Conservation (phyloP, 2,329 filamentous ascomycete species). For the Pseudocercospora fijiensis region DNA sequence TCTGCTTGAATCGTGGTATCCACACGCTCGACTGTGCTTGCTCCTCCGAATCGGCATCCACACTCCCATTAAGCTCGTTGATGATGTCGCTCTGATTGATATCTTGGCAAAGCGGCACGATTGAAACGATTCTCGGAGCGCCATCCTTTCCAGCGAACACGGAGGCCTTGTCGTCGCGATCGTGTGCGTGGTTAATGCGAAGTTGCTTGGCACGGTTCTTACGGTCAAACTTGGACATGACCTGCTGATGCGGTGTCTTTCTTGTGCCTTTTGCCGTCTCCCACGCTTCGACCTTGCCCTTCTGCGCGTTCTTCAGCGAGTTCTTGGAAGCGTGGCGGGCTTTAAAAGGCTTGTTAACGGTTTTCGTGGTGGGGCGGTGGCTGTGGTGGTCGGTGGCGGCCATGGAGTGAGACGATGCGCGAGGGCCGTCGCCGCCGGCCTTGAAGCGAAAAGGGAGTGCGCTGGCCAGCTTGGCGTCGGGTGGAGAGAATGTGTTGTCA, state of each 20-base stretch:
- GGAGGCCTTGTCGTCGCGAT: constrained; percentile 73
- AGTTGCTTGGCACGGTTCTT: constrained; percentile 93
- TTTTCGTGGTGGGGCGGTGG: constrained; percentile 90
- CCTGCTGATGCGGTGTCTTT: constrained; percentile 90
- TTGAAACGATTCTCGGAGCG: constrained; percentile 81
- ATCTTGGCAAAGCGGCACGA: constrained; percentile 78
- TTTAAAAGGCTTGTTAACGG: constrained; percentile 86
- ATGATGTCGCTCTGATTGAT: constrained; percentile 68
- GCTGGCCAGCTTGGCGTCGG: constrained; percentile 28
- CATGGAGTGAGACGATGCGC: constrained; percentile 67
- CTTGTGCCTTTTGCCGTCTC: constrained; percentile 64
- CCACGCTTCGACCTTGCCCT: constrained; percentile 75
- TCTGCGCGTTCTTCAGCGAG: constrained; percentile 76
- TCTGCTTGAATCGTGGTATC: constrained; percentile 93
- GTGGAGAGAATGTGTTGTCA: background rate
- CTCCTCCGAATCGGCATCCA: constrained; percentile 71
- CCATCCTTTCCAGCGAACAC: constrained; percentile 85
- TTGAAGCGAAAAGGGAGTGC: constrained; percentile 76
- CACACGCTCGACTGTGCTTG: constrained; percentile 60
- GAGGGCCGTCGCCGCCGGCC: constrained; percentile 60
- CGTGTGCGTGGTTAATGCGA: constrained; percentile 77
- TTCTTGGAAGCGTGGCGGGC: constrained; percentile 86
- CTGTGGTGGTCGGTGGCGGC: constrained; percentile 59
- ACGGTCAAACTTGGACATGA: constrained; percentile 96
- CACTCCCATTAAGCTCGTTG: constrained; percentile 68